Evolutionary conservation across 2,329 filamentous ascomycete species (phyloP).

Genomic region (Hymenoscyphus fraxineus): DNA sequence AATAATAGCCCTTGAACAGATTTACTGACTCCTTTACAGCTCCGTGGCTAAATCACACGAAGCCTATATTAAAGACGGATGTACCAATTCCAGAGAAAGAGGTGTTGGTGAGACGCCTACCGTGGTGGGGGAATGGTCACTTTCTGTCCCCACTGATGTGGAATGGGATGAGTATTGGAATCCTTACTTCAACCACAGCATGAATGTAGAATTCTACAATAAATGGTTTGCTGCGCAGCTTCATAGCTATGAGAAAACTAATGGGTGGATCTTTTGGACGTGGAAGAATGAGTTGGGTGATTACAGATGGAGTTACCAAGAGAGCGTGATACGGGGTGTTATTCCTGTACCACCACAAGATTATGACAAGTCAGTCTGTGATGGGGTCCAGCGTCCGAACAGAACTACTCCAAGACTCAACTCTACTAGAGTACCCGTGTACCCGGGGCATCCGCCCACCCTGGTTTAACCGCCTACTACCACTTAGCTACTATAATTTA

Average conservation of each 20-base stretch:
- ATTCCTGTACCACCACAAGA: no score
- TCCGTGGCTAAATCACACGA: slow-evolving; percentile 42
- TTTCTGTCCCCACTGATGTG: slow-evolving; percentile 48
- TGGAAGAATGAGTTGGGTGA: slow-evolving; percentile 52
- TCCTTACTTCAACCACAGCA: slow-evolving; percentile 36
- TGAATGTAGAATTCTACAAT: no score
- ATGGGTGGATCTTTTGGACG: slow-evolving; percentile 58
- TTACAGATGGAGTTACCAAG: slow-evolving; percentile 51
- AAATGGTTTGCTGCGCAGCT: slow-evolving; percentile 56
- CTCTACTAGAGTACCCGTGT: no score
- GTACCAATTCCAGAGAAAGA: slow-evolving; percentile 43
- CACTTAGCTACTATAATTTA: no score
- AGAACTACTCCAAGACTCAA: no score
- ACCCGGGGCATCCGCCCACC: no score
- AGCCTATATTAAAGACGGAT: slow-evolving; percentile 49
- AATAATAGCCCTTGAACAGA: slow-evolving; percentile 27
- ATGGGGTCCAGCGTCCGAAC: no score
- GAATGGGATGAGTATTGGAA: slow-evolving; percentile 44
- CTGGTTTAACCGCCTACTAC: no score
- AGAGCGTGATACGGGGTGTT: no score
- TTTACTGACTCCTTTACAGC: slow-evolving; percentile 56
- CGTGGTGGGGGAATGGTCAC: slow-evolving; percentile 57
- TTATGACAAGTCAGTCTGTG: no score
- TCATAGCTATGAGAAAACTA: slow-evolving; percentile 47
- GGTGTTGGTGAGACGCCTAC: slow-evolving; percentile 35